Base-by-base conservation (phyloP, 2,329 filamentous ascomycete genomes). In the Cercospora sp. region DNA sequence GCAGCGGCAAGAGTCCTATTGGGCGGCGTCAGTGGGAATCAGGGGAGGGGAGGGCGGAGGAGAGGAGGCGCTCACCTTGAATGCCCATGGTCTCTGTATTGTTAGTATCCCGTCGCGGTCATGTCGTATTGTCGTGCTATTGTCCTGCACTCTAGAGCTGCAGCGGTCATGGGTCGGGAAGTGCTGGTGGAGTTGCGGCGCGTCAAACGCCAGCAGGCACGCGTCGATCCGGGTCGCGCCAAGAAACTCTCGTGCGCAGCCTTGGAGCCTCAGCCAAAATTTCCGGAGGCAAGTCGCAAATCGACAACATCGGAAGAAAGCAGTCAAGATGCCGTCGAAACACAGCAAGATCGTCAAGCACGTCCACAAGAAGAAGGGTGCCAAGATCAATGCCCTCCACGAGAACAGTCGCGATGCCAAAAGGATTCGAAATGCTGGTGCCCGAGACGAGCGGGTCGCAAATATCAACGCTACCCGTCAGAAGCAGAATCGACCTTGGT, bases 361-460 rank as follows among this genome's bases (percentile, higher is more conserved):
- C 72, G 94, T 98, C 72, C 84, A 89, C 36, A 97, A 96, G 83
- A 97, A 97, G 86, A 97, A 97, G 86, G 88, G 89, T 72, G 88
- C 89, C 20, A 88, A 89, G 45, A 86, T 92, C 58, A 89, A 90
- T 31, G 86, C 90, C 12, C 85, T 98, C 23, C 94, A 98, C 77
- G 91, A 93, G 80, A 93, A 93, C 78, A 97, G 93, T 69, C 87
- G 95, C 72, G 92, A 98, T 83, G 91, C 93, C 3, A 87, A 90
- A 76, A 87, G 92, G 62, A 83, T 98, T 70, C 90, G 93, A 78
- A 87, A 89, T 75, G 95, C 95, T 20, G 87, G 88, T 69, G 86
- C 90, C 71, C 87, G 95, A 79, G 94, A 97, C 76, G 90, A 95
- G 75, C 92, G 92, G 77, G 85, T 99, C 39, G 88, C 88, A 73